A percentile compares a stretch with the other conserved stretches of the same genome.
Conservation (phyloP, 83 land plant species). For the Picea abies region DNA sequence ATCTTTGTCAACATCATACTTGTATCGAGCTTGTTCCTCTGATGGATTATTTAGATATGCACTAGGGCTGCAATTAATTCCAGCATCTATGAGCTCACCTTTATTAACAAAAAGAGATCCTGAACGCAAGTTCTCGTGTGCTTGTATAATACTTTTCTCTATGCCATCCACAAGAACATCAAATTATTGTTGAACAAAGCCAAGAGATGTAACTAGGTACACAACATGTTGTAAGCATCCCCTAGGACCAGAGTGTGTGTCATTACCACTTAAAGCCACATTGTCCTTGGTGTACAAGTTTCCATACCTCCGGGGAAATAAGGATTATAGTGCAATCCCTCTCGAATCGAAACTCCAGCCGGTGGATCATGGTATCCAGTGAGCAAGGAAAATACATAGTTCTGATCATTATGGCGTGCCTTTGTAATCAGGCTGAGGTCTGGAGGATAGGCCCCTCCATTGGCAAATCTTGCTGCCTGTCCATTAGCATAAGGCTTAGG, state of each 20-base stretch:
- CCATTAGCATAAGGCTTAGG: conserved; percentile 95
- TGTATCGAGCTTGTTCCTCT: no score
- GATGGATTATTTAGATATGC: no score
- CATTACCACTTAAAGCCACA: conserved; percentile 96
- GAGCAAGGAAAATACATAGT: no score
- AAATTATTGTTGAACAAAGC: conserved; percentile 95
- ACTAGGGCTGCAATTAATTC: no score
- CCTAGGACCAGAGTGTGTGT: conserved; percentile 98
- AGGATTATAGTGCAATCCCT: no score
- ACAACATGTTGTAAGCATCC: conserved; percentile 95
- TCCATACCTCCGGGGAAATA: conserved; percentile 59
- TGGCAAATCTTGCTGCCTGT: conserved; percentile 96
- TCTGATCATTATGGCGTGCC: no score
- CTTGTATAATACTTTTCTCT: conserved; percentile 82
- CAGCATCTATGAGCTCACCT: no score
- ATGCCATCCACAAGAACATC: conserved; percentile 94
- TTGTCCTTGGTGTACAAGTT: conserved; percentile 83
- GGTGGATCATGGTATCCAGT: no score
- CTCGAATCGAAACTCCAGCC: no score
- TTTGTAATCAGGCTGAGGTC: conserved; percentile 67
- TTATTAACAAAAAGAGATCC: conserved; percentile 87
- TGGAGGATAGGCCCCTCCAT: conserved; percentile 99
- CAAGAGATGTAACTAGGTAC: conserved; percentile 91
- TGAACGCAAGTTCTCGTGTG: conserved; percentile 90
- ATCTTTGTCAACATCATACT: no score